Percentiles rank a stretch among this genome's conserved stretches.
phyloP scores from a whole-genome alignment of 768 basidiomycete species.

The Suillus paluster region DNA sequence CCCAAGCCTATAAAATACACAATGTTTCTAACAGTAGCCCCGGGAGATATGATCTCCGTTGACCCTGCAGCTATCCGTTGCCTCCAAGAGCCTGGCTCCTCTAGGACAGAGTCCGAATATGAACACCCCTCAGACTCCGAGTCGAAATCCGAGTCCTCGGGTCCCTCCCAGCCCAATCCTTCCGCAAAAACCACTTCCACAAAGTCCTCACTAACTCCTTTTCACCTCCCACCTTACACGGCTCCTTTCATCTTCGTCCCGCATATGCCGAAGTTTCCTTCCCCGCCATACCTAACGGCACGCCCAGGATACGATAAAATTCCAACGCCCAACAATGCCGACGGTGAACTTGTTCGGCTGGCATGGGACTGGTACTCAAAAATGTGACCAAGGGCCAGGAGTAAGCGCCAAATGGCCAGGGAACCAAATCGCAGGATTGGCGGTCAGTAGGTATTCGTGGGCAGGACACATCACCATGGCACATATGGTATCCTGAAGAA shows the following conservation, averaged over 20 bases:
- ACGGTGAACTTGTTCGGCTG: constrained; percentile 88
- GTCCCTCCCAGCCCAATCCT: constrained; percentile 2
- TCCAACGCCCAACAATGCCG: constrained; percentile 94
- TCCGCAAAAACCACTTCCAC: constrained; percentile 9
- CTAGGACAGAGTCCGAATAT: constrained; percentile 18
- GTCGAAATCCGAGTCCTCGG: not conserved
- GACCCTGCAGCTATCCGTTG: constrained; percentile 81
- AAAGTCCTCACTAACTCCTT: constrained; percentile 58
- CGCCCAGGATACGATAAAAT: constrained; percentile 96
- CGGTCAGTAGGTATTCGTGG: constrained; percentile 12
- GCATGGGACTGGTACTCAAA: constrained; percentile 97
- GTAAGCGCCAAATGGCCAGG: constrained; percentile 61
- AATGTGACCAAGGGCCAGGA: constrained; percentile 68
- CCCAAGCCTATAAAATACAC: not conserved
- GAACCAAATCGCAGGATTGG: constrained; percentile 62
- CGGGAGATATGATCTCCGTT: constrained; percentile 94
- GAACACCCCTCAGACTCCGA: constrained; percentile 7
- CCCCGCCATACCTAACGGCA: constrained; percentile 86
- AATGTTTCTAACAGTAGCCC: constrained; percentile 69
- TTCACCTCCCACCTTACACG: constrained; percentile 85
- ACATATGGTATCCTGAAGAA: not conserved
- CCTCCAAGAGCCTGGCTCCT: constrained; percentile 46
- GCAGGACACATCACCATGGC: not conserved
- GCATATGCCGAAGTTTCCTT: constrained; percentile 88
- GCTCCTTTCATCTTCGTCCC: constrained; percentile 91